These are phyloP conservation scores for Lenwebbia sp. DNA, from an alignment of 345 rosid genomes.

Conservation along the genomic window DNA sequence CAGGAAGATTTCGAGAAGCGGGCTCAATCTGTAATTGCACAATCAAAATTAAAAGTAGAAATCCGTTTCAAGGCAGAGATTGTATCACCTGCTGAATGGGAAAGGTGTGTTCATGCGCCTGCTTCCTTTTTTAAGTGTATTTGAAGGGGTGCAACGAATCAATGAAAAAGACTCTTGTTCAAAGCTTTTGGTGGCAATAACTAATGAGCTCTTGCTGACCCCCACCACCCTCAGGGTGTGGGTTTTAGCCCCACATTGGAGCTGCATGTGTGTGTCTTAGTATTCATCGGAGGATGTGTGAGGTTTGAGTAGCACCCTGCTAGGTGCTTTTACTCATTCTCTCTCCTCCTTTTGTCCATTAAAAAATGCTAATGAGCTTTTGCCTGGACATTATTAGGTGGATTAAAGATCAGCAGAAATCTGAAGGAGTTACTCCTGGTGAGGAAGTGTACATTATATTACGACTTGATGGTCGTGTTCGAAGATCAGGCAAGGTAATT, in stretches of 20 bases:
- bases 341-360: background rate
- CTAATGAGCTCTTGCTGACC: background rate
- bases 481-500: constrained; percentile 84
- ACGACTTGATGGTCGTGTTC: constrained; percentile 93
- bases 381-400: constrained; percentile 37
- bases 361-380: background rate
- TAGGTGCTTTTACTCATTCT: background rate
- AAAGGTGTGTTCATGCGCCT: constrained; percentile 45
- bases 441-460: constrained; percentile 82
- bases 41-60: constrained; percentile 87
- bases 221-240: background rate
- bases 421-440: constrained; percentile 81
- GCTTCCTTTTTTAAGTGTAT: background rate
- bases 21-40: constrained; percentile 65
- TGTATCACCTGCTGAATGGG: constrained; percentile 80
- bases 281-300: background rate
- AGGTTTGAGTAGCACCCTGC: background rate
- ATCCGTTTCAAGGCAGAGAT: constrained; percentile 68
- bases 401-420: constrained; percentile 83
- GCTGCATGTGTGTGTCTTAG: background rate
- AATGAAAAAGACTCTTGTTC: background rate
- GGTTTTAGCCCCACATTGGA: background rate
- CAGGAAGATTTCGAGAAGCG: constrained; percentile 89
- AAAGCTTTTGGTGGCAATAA: background rate
- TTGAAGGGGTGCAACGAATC: background rate